Conservation (phyloP, 352 stramenopile genomes). For the Discostella stelligera region DNA sequence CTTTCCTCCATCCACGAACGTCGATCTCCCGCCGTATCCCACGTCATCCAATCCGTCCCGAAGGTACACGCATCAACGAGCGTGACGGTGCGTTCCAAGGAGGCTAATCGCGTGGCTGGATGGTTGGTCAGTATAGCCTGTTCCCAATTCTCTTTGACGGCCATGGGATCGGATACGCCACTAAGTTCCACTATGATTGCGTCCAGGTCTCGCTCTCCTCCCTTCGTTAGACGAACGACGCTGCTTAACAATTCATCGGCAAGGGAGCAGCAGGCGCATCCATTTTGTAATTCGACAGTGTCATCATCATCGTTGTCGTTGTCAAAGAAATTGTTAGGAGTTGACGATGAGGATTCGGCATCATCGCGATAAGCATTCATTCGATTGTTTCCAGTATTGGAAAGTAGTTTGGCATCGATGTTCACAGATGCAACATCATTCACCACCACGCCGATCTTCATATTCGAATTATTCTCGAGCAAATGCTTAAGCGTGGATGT, state of each 20-base stretch:
- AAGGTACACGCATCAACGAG: slow-evolving; percentile 83
- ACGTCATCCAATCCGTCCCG: slow-evolving; percentile 80
- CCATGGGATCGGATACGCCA: slow-evolving; percentile 82
- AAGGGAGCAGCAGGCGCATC: slow-evolving; percentile 84
- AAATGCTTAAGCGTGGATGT: slow-evolving; percentile 92
- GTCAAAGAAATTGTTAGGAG: too few species aligned
- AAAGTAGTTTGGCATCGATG: slow-evolving; percentile 83
- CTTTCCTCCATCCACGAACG: slow-evolving; percentile 51
- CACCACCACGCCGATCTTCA: slow-evolving; percentile 82
- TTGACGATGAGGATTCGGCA: background rate
- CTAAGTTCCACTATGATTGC: slow-evolving; percentile 83
- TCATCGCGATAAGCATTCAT: slow-evolving; percentile 1
- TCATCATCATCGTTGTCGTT: slow-evolving; percentile 2
- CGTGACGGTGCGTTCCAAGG: slow-evolving; percentile 75
- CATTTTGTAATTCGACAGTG: slow-evolving; percentile 83
- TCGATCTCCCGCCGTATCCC: slow-evolving; percentile 59
- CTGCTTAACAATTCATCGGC: slow-evolving; percentile 80
- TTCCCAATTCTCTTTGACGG: slow-evolving; percentile 77
- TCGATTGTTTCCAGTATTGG: slow-evolving; percentile 16
- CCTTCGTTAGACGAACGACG: slow-evolving; percentile 62
- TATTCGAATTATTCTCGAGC: slow-evolving; percentile 81
- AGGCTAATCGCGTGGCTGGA: slow-evolving; percentile 61
- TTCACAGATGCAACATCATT: slow-evolving; percentile 86
- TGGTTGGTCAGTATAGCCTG: slow-evolving; percentile 48
- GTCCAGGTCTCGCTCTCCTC: slow-evolving; percentile 63